Conservation (phyloP, 2,329 filamentous ascomycete genomes). For the Cordyceps pruinosa region DNA sequence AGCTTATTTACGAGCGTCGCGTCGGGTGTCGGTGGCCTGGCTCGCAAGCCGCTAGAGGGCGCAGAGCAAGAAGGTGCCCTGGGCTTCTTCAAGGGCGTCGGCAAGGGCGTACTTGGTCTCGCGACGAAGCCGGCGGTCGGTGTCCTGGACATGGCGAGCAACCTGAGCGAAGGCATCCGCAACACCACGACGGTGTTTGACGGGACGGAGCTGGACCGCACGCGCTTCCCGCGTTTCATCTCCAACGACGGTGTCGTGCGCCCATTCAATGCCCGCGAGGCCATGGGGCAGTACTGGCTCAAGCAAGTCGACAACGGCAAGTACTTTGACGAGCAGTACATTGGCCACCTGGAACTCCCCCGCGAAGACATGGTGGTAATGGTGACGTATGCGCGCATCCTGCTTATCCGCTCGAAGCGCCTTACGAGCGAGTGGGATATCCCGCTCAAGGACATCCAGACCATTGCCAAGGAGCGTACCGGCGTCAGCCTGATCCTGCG, state of each 20-base stretch:
- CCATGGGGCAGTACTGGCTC: conserved; percentile 95
- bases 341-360: conserved; percentile 88
- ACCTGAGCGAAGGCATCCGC: conserved; percentile 92
- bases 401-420: conserved; percentile 81
- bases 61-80: conserved; percentile 91
- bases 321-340: conserved; percentile 96
- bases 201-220: conserved; percentile 85
- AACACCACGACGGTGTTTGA: conserved; percentile 99
- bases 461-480: conserved; percentile 92
- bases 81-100: conserved; percentile 95
- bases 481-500: conserved; percentile 84
- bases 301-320: conserved; percentile 97
- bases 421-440: conserved; percentile 94
- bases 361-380: conserved; percentile 84
- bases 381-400: conserved; percentile 79
- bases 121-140: conserved; percentile 96
- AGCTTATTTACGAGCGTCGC: conserved; percentile 89
- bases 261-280: conserved; percentile 90
- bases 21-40: conserved; percentile 87
- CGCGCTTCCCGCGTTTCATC: conserved; percentile 88
- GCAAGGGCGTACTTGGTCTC: conserved; percentile 88
- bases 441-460: conserved; percentile 90
- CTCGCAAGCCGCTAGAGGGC: conserved; percentile 87
- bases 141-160: conserved; percentile 92
- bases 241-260: conserved; percentile 88